Conservation (phyloP, 2,329 filamentous ascomycete genomes). For the Coniochaeta pulveracea region DNA sequence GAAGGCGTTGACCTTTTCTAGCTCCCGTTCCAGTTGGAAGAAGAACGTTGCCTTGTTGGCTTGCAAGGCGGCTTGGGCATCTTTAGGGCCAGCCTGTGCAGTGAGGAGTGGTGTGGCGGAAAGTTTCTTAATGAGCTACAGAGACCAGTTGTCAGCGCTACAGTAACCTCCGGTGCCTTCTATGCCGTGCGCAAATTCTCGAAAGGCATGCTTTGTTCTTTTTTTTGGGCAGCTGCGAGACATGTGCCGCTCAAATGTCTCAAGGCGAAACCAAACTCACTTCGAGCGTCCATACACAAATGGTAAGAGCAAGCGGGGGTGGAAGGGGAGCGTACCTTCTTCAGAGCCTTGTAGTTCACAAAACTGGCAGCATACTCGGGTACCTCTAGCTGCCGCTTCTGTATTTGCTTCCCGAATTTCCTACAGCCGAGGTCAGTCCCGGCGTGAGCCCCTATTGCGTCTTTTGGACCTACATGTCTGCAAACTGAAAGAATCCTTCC, state of each 20-base stretch:
- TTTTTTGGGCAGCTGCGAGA: too few species aligned
- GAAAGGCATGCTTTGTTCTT: too few species aligned
- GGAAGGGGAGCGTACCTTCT: constrained; percentile 62
- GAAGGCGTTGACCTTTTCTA: constrained; percentile 97
- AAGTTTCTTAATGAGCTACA: constrained; percentile 93
- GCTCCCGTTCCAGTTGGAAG: constrained; percentile 94
- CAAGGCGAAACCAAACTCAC: too few species aligned
- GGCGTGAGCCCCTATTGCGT: too few species aligned
- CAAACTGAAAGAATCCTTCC: too few species aligned
- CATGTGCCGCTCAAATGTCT: too few species aligned
- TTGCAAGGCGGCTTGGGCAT: constrained; percentile 82
- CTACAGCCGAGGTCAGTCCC: constrained; percentile 35
- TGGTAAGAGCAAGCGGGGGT: too few species aligned
- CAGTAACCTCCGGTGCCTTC: too few species aligned
- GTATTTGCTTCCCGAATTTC: constrained; percentile 99
- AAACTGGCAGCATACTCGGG: constrained; percentile 99
- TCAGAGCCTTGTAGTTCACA: constrained; percentile 97
- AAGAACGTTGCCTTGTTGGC: constrained; percentile 99
- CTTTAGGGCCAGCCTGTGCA: constrained; percentile 50
- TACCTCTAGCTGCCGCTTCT: constrained; percentile 97
- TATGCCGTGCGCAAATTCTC: too few species aligned
- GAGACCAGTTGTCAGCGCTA: background rate
- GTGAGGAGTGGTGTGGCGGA: constrained; percentile 80
- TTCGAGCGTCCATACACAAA: too few species aligned
- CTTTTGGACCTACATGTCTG: too few species aligned